A percentile compares a stretch with the other conserved stretches of the same genome.
phyloP scores from a whole-genome alignment of 805 yeast genomes.

The Candida pseudoglaebosa region DNA sequence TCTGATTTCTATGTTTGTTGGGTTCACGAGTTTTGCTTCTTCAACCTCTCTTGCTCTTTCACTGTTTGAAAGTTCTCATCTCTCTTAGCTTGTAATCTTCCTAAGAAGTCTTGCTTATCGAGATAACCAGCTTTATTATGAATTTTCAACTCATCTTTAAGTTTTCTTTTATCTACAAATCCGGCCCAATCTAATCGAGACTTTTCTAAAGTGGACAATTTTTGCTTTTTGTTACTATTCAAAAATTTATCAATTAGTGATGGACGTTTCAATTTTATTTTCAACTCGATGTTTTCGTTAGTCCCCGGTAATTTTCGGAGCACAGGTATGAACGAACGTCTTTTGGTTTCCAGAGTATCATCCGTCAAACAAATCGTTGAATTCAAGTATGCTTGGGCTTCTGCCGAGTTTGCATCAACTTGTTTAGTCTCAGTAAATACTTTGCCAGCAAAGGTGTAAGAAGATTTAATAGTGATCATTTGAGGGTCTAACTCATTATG shows the following conservation, averaged over 20 bases:
- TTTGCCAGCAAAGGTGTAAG: conserved; percentile 89
- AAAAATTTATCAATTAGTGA: conserved; percentile 74
- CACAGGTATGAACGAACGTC: conserved; percentile 30
- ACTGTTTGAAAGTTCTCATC: conserved; percentile 49
- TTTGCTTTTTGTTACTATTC: conserved; percentile 58
- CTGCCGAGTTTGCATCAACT: conserved; percentile 77
- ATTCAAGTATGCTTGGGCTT: conserved; percentile 75
- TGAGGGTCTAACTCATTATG: conserved; percentile 29
- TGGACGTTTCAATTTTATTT: conserved; percentile 65
- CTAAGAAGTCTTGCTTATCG: conserved; percentile 86
- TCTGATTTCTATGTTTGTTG: background rate
- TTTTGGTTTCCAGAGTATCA: conserved; percentile 9
- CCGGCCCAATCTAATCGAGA: conserved; percentile 93
- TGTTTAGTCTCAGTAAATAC: conserved; percentile 69
- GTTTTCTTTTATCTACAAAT: conserved; percentile 82
- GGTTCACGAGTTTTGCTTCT: background rate
- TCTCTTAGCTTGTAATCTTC: conserved; percentile 61
- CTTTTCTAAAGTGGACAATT: conserved; percentile 87
- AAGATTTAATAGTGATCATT: conserved; percentile 66
- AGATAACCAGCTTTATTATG: conserved; percentile 88
- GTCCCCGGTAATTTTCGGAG: conserved; percentile 28
- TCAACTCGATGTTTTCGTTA: conserved; percentile 31
- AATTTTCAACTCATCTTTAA: conserved; percentile 73
- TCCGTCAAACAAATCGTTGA: conserved; percentile 40
- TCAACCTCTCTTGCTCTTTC: conserved; percentile 28